Conservation (phyloP, 768 basidiomycete species). For the Leucogyrophana mollusca region DNA sequence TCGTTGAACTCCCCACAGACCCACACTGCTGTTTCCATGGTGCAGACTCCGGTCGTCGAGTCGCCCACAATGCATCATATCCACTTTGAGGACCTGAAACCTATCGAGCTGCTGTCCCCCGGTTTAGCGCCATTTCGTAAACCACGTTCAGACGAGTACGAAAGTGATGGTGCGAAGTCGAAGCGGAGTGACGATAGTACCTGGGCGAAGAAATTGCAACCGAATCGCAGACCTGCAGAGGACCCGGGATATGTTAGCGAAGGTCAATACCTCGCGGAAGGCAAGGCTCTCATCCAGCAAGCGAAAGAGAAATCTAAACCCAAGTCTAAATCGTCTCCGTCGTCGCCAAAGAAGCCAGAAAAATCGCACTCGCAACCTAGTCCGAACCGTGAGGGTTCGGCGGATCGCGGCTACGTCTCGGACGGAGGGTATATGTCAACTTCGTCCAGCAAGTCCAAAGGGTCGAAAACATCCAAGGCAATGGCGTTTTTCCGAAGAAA, state of each 20-base stretch:
- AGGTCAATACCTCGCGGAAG: constrained; percentile 30
- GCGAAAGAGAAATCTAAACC: constrained; percentile 20
- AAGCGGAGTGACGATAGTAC: too few relatives aligned
- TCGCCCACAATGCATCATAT: too few relatives aligned
- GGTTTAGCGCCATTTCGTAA: too few relatives aligned
- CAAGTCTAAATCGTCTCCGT: constrained; percentile 16
- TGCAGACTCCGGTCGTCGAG: too few relatives aligned
- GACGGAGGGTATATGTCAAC: constrained; percentile 33
- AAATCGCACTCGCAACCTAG: not conserved
- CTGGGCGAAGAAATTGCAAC: too few relatives aligned
- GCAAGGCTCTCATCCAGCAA: constrained; percentile 14
- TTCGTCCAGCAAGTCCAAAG: constrained; percentile 30
- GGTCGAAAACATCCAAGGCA: constrained; percentile 28
- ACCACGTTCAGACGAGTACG: too few relatives aligned
- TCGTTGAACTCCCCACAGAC: constrained; percentile 26
- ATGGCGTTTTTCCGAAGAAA: constrained; percentile 32
- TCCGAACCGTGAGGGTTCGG: too few relatives aligned
- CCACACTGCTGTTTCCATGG: constrained; percentile 3
- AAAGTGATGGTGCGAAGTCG: too few relatives aligned
- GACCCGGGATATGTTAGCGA: constrained; percentile 24
- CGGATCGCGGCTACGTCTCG: constrained; percentile 16
- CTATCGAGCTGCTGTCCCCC: too few relatives aligned
- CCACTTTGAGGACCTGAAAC: too few relatives aligned
- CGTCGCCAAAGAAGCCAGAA: constrained; percentile 15
- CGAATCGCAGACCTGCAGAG: constrained; percentile 10